Conservation (phyloP, 2,329 filamentous ascomycete genomes). For the Diaporthe velutina region DNA sequence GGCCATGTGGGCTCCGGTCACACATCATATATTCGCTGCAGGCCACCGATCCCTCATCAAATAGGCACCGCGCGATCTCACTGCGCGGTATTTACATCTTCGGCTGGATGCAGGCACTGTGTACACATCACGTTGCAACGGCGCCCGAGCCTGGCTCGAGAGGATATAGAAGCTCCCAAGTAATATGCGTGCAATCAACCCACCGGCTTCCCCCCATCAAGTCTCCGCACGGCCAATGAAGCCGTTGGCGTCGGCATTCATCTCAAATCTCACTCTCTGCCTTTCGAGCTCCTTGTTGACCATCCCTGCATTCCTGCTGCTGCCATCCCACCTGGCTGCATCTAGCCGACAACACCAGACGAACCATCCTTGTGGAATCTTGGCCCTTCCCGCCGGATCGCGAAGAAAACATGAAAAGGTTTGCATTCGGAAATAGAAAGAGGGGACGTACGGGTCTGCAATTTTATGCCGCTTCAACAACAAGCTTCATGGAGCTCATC, state of each 20-base stretch:
- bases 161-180: not conserved
- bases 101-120: conserved; percentile 33
- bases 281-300: not conserved
- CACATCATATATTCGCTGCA: conserved; percentile 24
- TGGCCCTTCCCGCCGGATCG: not conserved
- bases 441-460: conserved; percentile 16
- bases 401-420: not conserved
- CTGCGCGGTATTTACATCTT: not conserved
- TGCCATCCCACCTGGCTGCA: conserved; percentile 21
- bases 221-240: conserved; percentile 15
- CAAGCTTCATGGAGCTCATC: not conserved
- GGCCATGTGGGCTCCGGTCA: conserved; percentile 3
- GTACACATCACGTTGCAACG: conserved; percentile 12
- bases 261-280: conserved; percentile 7
- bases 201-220: not conserved
- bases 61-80: not conserved
- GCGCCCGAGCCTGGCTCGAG: not conserved
- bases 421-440: conserved; percentile 15
- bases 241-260: conserved; percentile 2
- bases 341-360: conserved; percentile 25
- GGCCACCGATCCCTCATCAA: conserved; percentile 13
- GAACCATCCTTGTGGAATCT: conserved; percentile 16
- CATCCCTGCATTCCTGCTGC: conserved; percentile 7
- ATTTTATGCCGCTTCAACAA: conserved; percentile 9
- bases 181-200: not conserved